Conservation (phyloP, 1,284 basidiomycete species). For the Cryptococcus jaspeensis region DNA sequence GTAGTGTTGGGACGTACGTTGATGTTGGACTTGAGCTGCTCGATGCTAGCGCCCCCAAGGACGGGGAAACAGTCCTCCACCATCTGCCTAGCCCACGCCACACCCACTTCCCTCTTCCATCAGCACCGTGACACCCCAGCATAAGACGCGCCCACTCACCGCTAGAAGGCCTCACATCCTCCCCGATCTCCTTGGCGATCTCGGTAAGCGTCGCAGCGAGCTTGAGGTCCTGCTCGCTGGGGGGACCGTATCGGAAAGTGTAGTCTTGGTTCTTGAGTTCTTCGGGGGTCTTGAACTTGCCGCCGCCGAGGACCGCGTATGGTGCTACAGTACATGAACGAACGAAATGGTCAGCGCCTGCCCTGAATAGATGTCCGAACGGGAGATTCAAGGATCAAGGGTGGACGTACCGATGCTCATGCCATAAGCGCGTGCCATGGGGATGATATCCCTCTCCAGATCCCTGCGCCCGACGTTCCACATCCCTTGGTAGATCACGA, state of each 20-base stretch:
- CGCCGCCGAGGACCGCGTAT: constrained; percentile 28
- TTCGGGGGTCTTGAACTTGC: constrained; percentile 10
- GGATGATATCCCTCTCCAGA: constrained; percentile 62
- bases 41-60: constrained; percentile 47
- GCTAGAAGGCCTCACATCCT: constrained; percentile 37
- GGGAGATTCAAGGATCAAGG: neutral
- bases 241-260: constrained; percentile 15
- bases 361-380: too few relatives aligned
- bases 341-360: neutral
- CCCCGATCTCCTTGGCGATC: constrained; percentile 53
- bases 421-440: constrained; percentile 55
- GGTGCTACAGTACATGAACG: constrained; percentile 6
- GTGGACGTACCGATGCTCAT: neutral
- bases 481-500: constrained; percentile 59
- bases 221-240: constrained; percentile 30
- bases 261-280: constrained; percentile 21
- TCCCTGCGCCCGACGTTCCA: constrained; percentile 55
- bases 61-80: constrained; percentile 46
- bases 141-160: constrained; percentile 15
- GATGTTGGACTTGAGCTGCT: constrained; percentile 40
- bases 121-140: too few relatives aligned
- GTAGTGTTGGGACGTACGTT: constrained; percentile 35
- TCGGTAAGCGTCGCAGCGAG: constrained; percentile 35
- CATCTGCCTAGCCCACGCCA: constrained; percentile 36
- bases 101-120: too few relatives aligned